A percentile compares a stretch with the other conserved stretches of the same genome.
Conservation (phyloP, 495 filamentous ascomycete genomes). For the Neurospora sp. region DNA sequence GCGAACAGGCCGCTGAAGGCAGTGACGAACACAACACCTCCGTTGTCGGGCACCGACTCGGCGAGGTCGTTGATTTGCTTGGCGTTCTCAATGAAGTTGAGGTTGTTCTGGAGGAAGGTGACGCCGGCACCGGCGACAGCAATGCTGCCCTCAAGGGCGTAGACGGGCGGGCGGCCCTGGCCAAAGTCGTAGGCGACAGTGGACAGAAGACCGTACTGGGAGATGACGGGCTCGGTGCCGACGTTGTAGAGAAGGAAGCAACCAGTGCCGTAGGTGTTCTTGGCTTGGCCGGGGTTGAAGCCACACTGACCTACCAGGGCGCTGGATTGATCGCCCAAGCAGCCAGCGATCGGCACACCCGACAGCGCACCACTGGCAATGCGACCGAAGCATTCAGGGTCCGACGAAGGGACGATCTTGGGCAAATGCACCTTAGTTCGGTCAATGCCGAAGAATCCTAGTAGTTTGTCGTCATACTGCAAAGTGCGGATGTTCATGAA, state of each 20-base stretch:
- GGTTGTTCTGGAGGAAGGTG: constrained; percentile 83
- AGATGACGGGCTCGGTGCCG: constrained; percentile 81
- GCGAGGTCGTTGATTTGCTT: constrained; percentile 76
- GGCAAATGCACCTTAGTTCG: constrained; percentile 65
- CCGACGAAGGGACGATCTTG: constrained; percentile 78
- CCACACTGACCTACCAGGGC: constrained; percentile 89
- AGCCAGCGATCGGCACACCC: constrained; percentile 74
- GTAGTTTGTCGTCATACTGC: constrained; percentile 71
- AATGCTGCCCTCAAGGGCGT: constrained; percentile 87
- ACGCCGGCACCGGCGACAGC: constrained; percentile 86
- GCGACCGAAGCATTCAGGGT: constrained; percentile 62
- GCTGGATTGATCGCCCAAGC: constrained; percentile 85
- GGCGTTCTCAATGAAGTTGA: constrained; percentile 71
- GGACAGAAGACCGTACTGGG: constrained; percentile 75
- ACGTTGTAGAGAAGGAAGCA: constrained; percentile 96
- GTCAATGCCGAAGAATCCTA: constrained; percentile 79
- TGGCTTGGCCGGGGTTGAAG: constrained; percentile 76
- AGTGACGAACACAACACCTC: constrained; percentile 89
- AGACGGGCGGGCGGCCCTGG: constrained; percentile 60
- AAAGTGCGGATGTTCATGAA: constrained; percentile 88
- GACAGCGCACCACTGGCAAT: constrained; percentile 57
- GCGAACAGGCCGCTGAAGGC: constrained; percentile 94
- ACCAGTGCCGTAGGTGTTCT: constrained; percentile 95
- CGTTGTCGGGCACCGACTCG: constrained; percentile 73
- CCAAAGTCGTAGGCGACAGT: constrained; percentile 87